A percentile compares a stretch with the other conserved stretches of the same genome.
Evolutionary conservation across 208 protist genomes (phyloP).

Genomic region (Leishmania tarentolae): DNA sequence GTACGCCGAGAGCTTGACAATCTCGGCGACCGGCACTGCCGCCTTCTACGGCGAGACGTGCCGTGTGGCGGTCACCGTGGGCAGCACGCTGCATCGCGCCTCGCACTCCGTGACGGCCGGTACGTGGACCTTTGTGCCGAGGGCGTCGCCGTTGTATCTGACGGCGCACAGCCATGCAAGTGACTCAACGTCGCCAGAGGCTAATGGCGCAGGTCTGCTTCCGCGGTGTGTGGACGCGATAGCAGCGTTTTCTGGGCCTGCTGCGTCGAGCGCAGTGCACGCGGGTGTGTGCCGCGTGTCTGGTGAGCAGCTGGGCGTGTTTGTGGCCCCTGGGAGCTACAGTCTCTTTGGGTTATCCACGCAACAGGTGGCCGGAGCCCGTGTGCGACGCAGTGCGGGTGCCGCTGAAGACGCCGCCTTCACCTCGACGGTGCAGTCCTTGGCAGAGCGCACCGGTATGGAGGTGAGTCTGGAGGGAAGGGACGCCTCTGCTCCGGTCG

Average conservation of each 20-base stretch:
- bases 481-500: not conserved
- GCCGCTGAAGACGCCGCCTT: conserved; percentile 17
- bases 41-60: conserved; percentile 37
- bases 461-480: conserved; percentile 14
- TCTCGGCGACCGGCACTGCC: conserved; percentile 21
- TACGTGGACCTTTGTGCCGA: conserved; percentile 22
- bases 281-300: conserved; percentile 21
- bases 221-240: not conserved
- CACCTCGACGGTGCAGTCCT: conserved; percentile 4
- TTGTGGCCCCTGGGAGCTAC: conserved; percentile 11
- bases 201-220: not conserved
- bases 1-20: conserved; percentile 28
- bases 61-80: conserved; percentile 17
- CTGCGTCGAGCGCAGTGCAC: not conserved
- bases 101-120: conserved; percentile 25
- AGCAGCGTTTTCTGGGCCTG: not conserved
- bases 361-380: conserved; percentile 12
- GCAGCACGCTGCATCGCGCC: conserved; percentile 21
- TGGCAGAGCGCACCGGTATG: conserved; percentile 11
- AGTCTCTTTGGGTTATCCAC: conserved; percentile 13
- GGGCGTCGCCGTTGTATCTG: conserved; percentile 18
- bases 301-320: conserved; percentile 12
- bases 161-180: not conserved
- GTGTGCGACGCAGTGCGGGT: conserved; percentile 21
- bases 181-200: not conserved